These are phyloP conservation scores for Juncus inflexus DNA, from an alignment of 176 grass and related monocot genomes.

Conservation along the genomic window DNA sequence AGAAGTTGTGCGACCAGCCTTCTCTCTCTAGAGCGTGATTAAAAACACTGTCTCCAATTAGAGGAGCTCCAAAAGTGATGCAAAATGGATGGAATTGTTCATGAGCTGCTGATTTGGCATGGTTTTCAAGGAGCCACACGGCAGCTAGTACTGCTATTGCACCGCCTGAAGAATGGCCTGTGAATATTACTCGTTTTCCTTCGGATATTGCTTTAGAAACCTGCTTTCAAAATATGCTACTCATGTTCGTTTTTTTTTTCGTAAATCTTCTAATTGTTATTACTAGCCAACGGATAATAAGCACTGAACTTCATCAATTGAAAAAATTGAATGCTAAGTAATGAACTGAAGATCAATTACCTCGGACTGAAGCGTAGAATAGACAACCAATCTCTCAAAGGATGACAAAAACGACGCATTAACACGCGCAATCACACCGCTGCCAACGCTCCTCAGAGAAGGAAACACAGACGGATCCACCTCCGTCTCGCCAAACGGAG, in stretches of 20 bases:
- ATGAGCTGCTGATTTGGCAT: constrained; percentile 38
- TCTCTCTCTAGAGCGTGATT: constrained; percentile 78
- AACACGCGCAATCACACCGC: constrained; percentile 47
- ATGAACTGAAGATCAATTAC: not conserved
- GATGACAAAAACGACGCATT: constrained; percentile 61
- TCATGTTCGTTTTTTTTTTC: not conserved
- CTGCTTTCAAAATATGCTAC: constrained; percentile 19
- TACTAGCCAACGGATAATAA: too few relatives aligned
- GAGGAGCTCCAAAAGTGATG: constrained; percentile 86
- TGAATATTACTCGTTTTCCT: constrained; percentile 74
- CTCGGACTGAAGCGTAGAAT: constrained; percentile 20
- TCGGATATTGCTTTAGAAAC: constrained; percentile 57
- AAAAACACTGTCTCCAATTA: constrained; percentile 71
- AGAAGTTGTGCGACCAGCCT: constrained; percentile 72
- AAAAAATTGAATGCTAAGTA: too few relatives aligned
- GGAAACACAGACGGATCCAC: constrained; percentile 68
- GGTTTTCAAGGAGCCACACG: constrained; percentile 88
- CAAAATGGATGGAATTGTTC: constrained; percentile 69
- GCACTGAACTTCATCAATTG: too few relatives aligned
- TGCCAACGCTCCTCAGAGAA: constrained; percentile 64
- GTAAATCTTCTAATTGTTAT: too few relatives aligned
- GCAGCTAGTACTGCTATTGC: constrained; percentile 64
- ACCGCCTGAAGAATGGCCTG: constrained; percentile 85
- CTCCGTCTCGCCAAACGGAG: constrained; percentile 62
- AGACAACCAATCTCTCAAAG: constrained; percentile 43